Conservation (phyloP, 352 stramenopile genomes). For the Aphanomyces euteiches region DNA sequence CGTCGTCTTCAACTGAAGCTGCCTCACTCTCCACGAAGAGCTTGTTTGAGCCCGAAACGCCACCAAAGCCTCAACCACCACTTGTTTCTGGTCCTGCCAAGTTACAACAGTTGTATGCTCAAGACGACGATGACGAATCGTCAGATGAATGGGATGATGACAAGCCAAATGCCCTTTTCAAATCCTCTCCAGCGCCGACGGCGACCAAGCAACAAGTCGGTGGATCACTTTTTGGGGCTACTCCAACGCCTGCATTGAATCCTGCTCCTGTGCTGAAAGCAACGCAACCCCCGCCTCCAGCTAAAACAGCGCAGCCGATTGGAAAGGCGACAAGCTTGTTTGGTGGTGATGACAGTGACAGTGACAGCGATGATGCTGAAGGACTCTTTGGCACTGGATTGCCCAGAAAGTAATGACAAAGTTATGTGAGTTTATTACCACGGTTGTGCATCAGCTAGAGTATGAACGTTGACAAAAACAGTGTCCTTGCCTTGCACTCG, state of each 20-base stretch:
- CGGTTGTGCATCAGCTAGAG: slow-evolving; percentile 71
- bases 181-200: background rate
- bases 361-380: slow-evolving; percentile 64
- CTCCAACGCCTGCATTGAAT: no score
- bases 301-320: slow-evolving; percentile 20
- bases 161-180: slow-evolving; percentile 28
- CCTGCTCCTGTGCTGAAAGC: background rate
- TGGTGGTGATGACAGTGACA: slow-evolving; percentile 50
- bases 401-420: slow-evolving; percentile 37
- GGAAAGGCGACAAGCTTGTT: slow-evolving; percentile 63
- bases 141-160: slow-evolving; percentile 70
- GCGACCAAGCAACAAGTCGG: background rate
- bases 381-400: slow-evolving; percentile 74
- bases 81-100: slow-evolving; percentile 23
- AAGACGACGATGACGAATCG: slow-evolving; percentile 40
- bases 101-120: slow-evolving; percentile 42
- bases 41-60: slow-evolving; percentile 20
- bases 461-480: slow-evolving; percentile 83
- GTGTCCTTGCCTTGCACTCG: slow-evolving; percentile 78
- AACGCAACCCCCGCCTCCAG: background rate
- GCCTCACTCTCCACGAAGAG: slow-evolving; percentile 7
- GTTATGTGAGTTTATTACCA: slow-evolving; percentile 44
- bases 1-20: slow-evolving; percentile 29
- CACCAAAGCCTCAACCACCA: slow-evolving; percentile 24
- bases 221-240: no score